Conservation (phyloP, 2,329 filamentous ascomycete species). For the Fusarium anguioides region DNA sequence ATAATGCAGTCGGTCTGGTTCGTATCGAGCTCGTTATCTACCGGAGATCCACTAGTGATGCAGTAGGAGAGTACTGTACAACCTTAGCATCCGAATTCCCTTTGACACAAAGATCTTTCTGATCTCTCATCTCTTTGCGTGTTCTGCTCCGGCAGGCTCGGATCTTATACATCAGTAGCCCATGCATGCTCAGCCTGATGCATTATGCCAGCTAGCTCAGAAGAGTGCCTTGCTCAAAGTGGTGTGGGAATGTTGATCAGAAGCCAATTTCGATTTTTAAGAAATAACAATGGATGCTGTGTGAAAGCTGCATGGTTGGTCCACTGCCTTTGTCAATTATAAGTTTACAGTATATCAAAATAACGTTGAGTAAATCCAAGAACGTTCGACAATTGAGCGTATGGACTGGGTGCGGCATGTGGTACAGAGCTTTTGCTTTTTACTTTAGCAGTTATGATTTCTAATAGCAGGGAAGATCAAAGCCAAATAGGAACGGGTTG, state of each 20-base stretch:
- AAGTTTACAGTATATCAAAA: no score
- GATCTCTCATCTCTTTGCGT: neutral
- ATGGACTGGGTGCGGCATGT: neutral
- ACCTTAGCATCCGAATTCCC: neutral
- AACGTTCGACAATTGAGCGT: neutral
- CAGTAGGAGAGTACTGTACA: neutral
- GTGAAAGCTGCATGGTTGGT: neutral
- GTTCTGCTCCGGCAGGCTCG: neutral
- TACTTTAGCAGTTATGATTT: no score
- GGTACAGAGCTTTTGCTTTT: neutral
- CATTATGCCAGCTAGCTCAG: no score
- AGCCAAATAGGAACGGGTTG: no score
- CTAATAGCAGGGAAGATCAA: no score
- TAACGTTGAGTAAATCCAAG: neutral
- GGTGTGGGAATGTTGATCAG: no score
- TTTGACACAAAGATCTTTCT: neutral
- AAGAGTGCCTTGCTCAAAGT: no score
- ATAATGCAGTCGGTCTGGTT: constrained; percentile 16
- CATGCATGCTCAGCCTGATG: neutral
- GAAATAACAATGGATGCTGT: no score
- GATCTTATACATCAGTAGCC: neutral
- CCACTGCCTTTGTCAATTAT: neutral
- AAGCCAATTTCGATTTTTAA: no score
- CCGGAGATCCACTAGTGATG: constrained; percentile 3
- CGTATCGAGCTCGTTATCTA: constrained; percentile 12